Conservation (phyloP, 345 rosid species). For the Populus alba region DNA sequence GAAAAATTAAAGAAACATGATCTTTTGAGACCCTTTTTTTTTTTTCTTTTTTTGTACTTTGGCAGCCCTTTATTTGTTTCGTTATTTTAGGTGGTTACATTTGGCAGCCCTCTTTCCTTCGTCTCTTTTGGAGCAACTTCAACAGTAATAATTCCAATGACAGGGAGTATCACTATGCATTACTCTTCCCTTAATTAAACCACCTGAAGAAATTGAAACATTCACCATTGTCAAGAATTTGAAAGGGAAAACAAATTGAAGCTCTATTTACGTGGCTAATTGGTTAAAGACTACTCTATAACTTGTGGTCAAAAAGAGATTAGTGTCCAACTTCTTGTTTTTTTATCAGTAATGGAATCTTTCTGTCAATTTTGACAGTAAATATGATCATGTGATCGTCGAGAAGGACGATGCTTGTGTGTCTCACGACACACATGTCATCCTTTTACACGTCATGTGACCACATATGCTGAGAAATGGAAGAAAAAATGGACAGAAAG, state of each 20-base stretch:
- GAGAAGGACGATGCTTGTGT: no score
- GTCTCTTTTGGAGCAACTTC: constrained; percentile 14
- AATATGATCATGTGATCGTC: no score
- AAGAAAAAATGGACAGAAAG: no score
- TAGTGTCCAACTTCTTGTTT: no score
- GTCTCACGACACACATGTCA: no score
- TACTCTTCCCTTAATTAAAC: constrained; percentile 27
- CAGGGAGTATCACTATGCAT: constrained; percentile 19
- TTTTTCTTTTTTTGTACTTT: background rate
- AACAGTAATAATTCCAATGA: constrained; percentile 8
- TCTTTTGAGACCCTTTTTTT: constrained; percentile 26
- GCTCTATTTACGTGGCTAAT: background rate
- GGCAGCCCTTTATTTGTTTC: background rate
- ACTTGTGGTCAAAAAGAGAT: no score
- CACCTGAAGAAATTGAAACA: constrained; percentile 38
- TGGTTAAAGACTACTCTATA: no score
- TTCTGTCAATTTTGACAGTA: no score
- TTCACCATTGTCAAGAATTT: background rate
- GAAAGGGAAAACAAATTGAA: background rate
- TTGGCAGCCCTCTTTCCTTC: constrained; percentile 6
- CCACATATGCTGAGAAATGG: no score
- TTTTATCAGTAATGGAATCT: no score
- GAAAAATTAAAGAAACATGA: constrained; percentile 12
- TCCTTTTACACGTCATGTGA: no score
- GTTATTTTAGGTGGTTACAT: background rate